phyloP scores from a whole-genome alignment of 441 rosid genomes.

The Raphanus hybrid region DNA sequence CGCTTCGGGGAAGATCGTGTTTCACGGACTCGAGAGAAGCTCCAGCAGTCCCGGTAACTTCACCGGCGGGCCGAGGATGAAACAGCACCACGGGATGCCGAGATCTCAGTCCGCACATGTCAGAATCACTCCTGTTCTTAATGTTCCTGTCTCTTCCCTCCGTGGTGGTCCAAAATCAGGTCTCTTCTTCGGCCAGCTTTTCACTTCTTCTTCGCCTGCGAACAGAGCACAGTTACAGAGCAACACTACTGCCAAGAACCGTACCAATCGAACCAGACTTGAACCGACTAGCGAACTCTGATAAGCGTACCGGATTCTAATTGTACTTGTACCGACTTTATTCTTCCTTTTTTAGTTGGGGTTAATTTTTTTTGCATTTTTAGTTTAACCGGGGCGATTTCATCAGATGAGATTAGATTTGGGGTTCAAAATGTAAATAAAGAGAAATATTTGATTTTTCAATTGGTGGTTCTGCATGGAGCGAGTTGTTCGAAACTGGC shows the following conservation, averaged over 20 bases:
- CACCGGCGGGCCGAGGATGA: slow-evolving; percentile 77
- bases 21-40: slow-evolving; percentile 87
- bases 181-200: slow-evolving; percentile 64
- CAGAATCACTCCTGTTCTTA: slow-evolving; percentile 83
- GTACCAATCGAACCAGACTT: slow-evolving; percentile 50
- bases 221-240: slow-evolving; percentile 43
- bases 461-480: slow-evolving; percentile 11
- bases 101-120: slow-evolving; percentile 91
- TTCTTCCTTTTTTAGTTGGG: neutral
- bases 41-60: slow-evolving; percentile 95
- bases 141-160: slow-evolving; percentile 87
- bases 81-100: slow-evolving; percentile 82
- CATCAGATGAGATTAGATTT: neutral
- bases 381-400: slow-evolving; percentile 13
- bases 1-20: slow-evolving; percentile 90
- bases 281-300: slow-evolving; percentile 26
- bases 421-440: slow-evolving; percentile 35
- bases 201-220: slow-evolving; percentile 43
- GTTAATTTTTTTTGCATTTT: neutral
- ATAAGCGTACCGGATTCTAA: slow-evolving; percentile 7
- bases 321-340: slow-evolving; percentile 24
- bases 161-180: slow-evolving; percentile 58
- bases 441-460: slow-evolving; percentile 16
- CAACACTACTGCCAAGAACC: slow-evolving; percentile 39
- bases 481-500: slow-evolving; percentile 37